Evolutionary conservation across 495 filamentous ascomycete genomes (phyloP).

Genomic region (Barbatosphaeria neglecta): DNA sequence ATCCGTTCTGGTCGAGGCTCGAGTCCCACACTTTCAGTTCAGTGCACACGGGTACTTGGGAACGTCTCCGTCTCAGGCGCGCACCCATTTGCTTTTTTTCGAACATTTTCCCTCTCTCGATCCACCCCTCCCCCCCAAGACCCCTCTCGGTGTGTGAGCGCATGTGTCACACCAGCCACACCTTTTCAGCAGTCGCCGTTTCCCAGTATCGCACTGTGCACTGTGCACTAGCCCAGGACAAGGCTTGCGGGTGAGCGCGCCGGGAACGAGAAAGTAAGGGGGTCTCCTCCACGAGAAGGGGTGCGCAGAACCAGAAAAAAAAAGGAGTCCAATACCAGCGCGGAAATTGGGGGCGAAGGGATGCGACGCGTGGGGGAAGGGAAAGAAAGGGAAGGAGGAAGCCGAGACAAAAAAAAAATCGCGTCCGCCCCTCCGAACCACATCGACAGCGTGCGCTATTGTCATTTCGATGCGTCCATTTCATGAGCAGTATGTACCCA

Average conservation of each 20-base stretch:
- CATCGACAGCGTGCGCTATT: too few relatives aligned
- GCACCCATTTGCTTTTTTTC: background rate
- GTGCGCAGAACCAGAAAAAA: background rate
- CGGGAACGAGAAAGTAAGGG: too few relatives aligned
- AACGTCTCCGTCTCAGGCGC: background rate
- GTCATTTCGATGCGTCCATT: too few relatives aligned
- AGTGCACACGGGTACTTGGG: background rate
- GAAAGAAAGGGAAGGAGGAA: too few relatives aligned
- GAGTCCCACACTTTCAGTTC: too few relatives aligned
- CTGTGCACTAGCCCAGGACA: background rate
- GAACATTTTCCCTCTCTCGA: background rate
- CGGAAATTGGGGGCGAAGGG: background rate
- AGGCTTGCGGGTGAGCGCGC: background rate
- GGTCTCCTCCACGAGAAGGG: too few relatives aligned
- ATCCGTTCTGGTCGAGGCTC: too few relatives aligned
- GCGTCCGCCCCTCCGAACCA: too few relatives aligned
- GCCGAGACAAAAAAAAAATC: too few relatives aligned
- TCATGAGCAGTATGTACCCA: too few relatives aligned
- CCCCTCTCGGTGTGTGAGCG: background rate
- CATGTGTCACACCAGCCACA: background rate
- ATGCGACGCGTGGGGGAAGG: too few relatives aligned
- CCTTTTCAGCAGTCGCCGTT: background rate
- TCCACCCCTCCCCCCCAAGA: background rate
- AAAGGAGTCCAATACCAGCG: background rate
- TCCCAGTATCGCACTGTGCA: background rate